A percentile compares a stretch with the other conserved stretches of the same genome.
Conservation (phyloP, 1,284 basidiomycete genomes). For the Lentinula novae-zelandiae region DNA sequence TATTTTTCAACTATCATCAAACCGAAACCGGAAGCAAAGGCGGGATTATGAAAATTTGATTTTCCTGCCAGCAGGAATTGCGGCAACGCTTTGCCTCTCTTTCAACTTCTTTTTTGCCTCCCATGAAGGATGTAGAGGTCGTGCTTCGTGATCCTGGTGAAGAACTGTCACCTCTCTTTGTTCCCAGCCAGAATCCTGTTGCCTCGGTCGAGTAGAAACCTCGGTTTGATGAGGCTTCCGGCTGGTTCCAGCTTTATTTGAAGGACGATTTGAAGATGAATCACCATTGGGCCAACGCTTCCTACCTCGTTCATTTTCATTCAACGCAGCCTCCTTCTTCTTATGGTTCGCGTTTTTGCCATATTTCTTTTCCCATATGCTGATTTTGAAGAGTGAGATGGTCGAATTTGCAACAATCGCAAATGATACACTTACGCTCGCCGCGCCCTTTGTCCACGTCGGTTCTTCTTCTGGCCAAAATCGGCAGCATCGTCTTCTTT, state of each 20-base stretch:
- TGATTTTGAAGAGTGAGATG: slow-evolving; percentile 27
- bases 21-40: background rate
- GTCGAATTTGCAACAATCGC: slow-evolving; percentile 8
- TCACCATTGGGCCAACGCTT: slow-evolving; percentile 14
- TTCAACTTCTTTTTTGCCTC: slow-evolving; percentile 82
- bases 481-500: slow-evolving; percentile 58
- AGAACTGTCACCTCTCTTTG: background rate
- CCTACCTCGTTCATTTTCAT: slow-evolving; percentile 16
- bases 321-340: slow-evolving; percentile 52
- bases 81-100: slow-evolving; percentile 48
- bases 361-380: slow-evolving; percentile 98
- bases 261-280: background rate
- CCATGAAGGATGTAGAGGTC: slow-evolving; percentile 85
- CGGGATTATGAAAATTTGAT: slow-evolving; percentile 49
- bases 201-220: slow-evolving; percentile 17
- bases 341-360: slow-evolving; percentile 90
- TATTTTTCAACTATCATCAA: too few relatives aligned
- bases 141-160: background rate
- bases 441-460: slow-evolving; percentile 88
- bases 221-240: slow-evolving; percentile 9
- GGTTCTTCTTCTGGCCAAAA: slow-evolving; percentile 70
- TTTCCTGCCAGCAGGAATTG: slow-evolving; percentile 64
- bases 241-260: slow-evolving; percentile 11
- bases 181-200: slow-evolving; percentile 13
- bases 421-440: slow-evolving; percentile 67